phyloP scores from a whole-genome alignment of 1,284 basidiomycete species.

The Cryptococcus neoformans region DNA sequence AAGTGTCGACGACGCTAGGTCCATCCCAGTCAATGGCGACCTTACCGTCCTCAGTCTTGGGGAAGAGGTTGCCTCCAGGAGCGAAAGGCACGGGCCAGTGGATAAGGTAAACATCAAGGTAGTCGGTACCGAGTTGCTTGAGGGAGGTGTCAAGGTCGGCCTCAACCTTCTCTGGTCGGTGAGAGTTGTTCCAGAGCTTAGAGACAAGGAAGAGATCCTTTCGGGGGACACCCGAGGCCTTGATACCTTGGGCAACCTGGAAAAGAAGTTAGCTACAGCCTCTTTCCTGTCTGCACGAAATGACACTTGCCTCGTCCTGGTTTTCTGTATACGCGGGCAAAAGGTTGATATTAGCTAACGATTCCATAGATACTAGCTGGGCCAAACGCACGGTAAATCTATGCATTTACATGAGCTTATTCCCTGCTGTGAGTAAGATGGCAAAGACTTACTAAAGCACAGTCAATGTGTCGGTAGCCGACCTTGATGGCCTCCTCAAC shows the following conservation, averaged over 20 bases:
- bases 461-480: conserved; percentile 78
- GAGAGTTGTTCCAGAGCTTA: conserved; percentile 52
- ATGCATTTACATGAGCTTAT: background rate
- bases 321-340: background rate
- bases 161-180: conserved; percentile 57
- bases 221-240: conserved; percentile 71
- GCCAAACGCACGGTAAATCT: conserved; percentile 10
- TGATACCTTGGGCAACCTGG: conserved; percentile 59
- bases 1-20: conserved; percentile 31
- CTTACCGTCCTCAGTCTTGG: conserved; percentile 16
- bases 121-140: conserved; percentile 64
- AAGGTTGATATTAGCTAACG: background rate
- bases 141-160: conserved; percentile 71
- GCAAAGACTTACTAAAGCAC: conserved; percentile 62
- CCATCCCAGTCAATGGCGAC: conserved; percentile 26
- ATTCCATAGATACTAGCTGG: background rate
- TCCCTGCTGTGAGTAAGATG: background rate
- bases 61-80: conserved; percentile 50
- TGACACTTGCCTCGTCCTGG: background rate
- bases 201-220: conserved; percentile 81
- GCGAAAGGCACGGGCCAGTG: conserved; percentile 84
- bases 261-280: conserved; percentile 48
- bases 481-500: conserved; percentile 67
- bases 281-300: background rate
- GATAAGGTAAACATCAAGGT: conserved; percentile 78